Evolutionary conservation across 2,329 filamentous ascomycete genomes (phyloP).

Genomic region (Pseudopithomyces maydicus): DNA sequence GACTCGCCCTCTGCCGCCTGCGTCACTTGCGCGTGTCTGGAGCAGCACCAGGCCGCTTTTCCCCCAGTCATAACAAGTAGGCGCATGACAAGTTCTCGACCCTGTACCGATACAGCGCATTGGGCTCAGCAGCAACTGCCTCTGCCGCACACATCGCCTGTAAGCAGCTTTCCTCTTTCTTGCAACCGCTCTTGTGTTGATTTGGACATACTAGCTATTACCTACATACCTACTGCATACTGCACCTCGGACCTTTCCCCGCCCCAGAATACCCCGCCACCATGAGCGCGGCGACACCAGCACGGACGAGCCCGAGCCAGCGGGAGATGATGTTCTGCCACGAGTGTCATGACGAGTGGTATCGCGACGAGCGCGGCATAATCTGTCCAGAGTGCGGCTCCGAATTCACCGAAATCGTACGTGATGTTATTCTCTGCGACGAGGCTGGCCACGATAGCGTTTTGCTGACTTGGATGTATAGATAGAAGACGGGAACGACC

Average conservation of each 20-base stretch:
- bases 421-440: slow-evolving; percentile 38
- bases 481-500: slow-evolving; percentile 65
- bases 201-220: slow-evolving; percentile 10
- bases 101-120: slow-evolving; percentile 12
- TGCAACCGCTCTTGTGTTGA: not conserved
- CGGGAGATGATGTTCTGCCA: slow-evolving; percentile 85
- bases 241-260: slow-evolving; percentile 3
- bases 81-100: slow-evolving; percentile 31
- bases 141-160: slow-evolving; percentile 9
- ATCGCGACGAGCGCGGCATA: slow-evolving; percentile 69
- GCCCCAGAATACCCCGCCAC: slow-evolving; percentile 11
- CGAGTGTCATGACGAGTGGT: slow-evolving; percentile 80
- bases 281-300: slow-evolving; percentile 29
- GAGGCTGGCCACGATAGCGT: not conserved
- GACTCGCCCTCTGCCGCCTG: not conserved
- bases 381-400: slow-evolving; percentile 77
- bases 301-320: slow-evolving; percentile 26
- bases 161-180: slow-evolving; percentile 11
- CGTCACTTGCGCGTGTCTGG: slow-evolving; percentile 12
- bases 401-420: slow-evolving; percentile 85
- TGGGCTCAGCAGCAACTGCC: slow-evolving; percentile 15
- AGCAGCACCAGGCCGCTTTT: slow-evolving; percentile 23
- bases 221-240: slow-evolving; percentile 8
- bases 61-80: slow-evolving; percentile 17
- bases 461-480: slow-evolving; percentile 29